These are phyloP conservation scores for Mycosarcoma mackinlayi DNA, from an alignment of 1,284 basidiomycete genomes.

Conservation along the genomic window DNA sequence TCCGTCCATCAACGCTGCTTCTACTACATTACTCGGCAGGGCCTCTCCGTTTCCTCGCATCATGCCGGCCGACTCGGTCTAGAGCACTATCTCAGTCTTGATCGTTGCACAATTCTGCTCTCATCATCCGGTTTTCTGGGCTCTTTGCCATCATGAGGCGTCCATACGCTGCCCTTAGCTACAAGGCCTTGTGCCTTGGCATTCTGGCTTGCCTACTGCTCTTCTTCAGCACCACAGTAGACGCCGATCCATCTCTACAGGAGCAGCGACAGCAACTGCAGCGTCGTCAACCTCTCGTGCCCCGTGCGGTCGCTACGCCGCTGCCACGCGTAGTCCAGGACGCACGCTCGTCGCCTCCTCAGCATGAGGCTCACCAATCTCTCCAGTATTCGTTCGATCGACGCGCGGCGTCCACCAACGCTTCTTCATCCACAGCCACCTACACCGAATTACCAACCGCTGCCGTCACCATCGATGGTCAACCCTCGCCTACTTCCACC, in stretches of 20 bases:
- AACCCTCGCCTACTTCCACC: conserved; percentile 45
- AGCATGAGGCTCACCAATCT: background rate
- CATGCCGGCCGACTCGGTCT: conserved; percentile 7
- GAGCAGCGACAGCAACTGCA: background rate
- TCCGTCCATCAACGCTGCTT: background rate
- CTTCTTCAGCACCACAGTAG: conserved; percentile 3
- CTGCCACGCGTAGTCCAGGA: conserved; percentile 1
- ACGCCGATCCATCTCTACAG: background rate
- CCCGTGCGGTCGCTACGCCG: conserved; percentile 12
- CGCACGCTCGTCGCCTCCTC: conserved; percentile 1
- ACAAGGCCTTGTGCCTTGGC: conserved; percentile 11
- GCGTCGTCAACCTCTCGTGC: background rate
- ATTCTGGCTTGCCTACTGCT: conserved; percentile 20
- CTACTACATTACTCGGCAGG: background rate
- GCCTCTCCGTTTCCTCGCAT: background rate
- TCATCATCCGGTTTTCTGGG: background rate
- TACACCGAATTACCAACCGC: conserved; percentile 42
- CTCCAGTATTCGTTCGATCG: conserved; percentile 10
- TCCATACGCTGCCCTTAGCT: background rate
- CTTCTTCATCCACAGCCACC: conserved; percentile 14
- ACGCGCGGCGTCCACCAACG: conserved; percentile 9
- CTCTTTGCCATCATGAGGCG: conserved; percentile 15
- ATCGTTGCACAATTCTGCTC: background rate
- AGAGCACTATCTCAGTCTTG: background rate
- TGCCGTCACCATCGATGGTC: conserved; percentile 47